These are phyloP conservation scores for Collybia sordida DNA, from an alignment of 768 basidiomycete species.

Conservation along the genomic window DNA sequence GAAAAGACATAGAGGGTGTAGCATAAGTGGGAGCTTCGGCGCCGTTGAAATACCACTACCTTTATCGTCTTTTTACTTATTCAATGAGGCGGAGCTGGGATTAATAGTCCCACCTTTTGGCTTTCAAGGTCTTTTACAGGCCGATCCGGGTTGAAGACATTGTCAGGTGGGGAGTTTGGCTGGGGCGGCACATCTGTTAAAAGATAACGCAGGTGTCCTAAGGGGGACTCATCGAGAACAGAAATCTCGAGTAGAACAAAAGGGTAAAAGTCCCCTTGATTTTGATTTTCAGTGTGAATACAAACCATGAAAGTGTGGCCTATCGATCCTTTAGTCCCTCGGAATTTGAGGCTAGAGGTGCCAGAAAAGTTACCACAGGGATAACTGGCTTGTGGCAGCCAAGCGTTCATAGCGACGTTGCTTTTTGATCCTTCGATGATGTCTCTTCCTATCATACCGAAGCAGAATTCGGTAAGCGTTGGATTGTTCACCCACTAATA, in stretches of 20 bases:
- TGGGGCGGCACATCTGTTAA: constrained; percentile 81
- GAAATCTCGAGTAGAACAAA: constrained; percentile 80
- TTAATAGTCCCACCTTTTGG: constrained; percentile 70
- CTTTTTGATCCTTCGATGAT: constrained; percentile 16
- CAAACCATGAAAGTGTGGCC: constrained; percentile 82
- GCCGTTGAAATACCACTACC: constrained; percentile 82
- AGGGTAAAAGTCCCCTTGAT: constrained; percentile 81
- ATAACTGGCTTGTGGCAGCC: constrained; percentile 82
- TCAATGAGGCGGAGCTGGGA: constrained; percentile 72
- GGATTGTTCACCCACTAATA: constrained; percentile 6
- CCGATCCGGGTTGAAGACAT: constrained; percentile 59
- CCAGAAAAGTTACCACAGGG: constrained; percentile 79
- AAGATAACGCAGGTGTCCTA: constrained; percentile 81
- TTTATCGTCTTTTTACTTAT: constrained; percentile 81
- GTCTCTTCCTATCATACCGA: constrained; percentile 15
- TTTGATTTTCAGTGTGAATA: constrained; percentile 82
- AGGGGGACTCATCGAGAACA: constrained; percentile 78
- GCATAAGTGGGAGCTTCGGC: constrained; percentile 80
- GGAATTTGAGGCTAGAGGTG: constrained; percentile 80
- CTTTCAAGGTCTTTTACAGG: constrained; percentile 65
- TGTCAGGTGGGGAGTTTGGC: constrained; percentile 83
- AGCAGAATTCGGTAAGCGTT: constrained; percentile 31
- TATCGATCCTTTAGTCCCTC: constrained; percentile 82
- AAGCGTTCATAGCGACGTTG: constrained; percentile 84
- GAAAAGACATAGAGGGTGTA: constrained; percentile 82